Evolutionary conservation across 140 eudicot species (phyloP).

Genomic region (Erigeron philadelphicus): DNA sequence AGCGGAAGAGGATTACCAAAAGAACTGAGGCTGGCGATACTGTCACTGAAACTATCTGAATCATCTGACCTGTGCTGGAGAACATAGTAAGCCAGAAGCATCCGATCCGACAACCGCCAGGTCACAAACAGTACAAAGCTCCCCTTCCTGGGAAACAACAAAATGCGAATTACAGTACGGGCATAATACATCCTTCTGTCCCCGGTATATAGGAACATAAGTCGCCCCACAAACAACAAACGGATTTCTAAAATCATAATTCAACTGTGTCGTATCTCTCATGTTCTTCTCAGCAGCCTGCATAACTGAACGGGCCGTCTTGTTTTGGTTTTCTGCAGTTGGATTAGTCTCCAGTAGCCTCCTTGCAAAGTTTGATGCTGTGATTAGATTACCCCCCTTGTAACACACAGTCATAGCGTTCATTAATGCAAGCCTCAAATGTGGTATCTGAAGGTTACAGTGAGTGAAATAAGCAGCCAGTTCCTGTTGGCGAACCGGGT

Average conservation of each 20-base stretch:
- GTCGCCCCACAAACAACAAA: conserved; percentile 85
- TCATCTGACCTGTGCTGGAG: conserved; percentile 71
- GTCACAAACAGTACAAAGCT: conserved; percentile 78
- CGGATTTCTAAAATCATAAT: conserved; percentile 70
- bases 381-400: conserved; percentile 50
- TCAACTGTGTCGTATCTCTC: conserved; percentile 49
- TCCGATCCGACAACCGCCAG: conserved; percentile 72
- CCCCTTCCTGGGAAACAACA: conserved; percentile 70
- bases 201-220: conserved; percentile 67
- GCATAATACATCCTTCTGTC: conserved; percentile 67
- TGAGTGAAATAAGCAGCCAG: conserved; percentile 77
- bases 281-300: conserved; percentile 76
- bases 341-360: conserved; percentile 70
- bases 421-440: conserved; percentile 56
- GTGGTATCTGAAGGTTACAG: conserved; percentile 69
- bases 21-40: conserved; percentile 16
- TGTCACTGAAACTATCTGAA: conserved; percentile 15
- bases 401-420: conserved; percentile 70
- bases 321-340: conserved; percentile 54
- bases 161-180: conserved; percentile 68
- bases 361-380: conserved; percentile 68
- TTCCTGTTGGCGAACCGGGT: conserved; percentile 61
- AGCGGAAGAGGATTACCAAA: conserved; percentile 29
- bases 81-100: conserved; percentile 80
- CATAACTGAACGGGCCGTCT: conserved; percentile 58